Evolutionary conservation across 1,284 basidiomycete genomes (phyloP).

Genomic region (Austroboletus novae-zelandiae): DNA sequence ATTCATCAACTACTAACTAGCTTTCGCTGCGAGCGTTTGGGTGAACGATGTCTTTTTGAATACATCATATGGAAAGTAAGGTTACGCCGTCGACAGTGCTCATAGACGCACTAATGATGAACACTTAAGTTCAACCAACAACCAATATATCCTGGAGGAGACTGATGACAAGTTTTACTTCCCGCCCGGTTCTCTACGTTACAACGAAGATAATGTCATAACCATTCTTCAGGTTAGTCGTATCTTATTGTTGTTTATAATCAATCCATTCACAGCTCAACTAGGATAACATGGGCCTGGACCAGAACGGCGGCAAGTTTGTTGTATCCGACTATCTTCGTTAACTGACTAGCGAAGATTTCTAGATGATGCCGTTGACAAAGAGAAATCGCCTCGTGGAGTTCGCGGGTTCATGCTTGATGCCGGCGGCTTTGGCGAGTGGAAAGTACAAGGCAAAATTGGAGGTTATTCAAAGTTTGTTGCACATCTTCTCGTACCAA

Average conservation of each 20-base stretch:
- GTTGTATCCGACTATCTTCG: background rate
- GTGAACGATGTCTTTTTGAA: slow-evolving; percentile 72
- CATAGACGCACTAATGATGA: slow-evolving; percentile 1
- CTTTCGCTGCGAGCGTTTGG: slow-evolving; percentile 78
- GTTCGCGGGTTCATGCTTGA: slow-evolving; percentile 72
- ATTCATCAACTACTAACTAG: slow-evolving; percentile 23
- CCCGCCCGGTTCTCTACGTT: slow-evolving; percentile 49
- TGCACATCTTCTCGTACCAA: background rate
- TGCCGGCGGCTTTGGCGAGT: slow-evolving; percentile 56
- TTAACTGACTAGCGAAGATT: slow-evolving; percentile 13
- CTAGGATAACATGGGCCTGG: slow-evolving; percentile 78
- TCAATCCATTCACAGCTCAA: slow-evolving; percentile 1
- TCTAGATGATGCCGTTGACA: slow-evolving; percentile 23
- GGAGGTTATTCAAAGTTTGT: slow-evolving; percentile 70
- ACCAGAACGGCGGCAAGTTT: slow-evolving; percentile 53
- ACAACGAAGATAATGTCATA: slow-evolving; percentile 65
- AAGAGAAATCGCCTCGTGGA: slow-evolving; percentile 69
- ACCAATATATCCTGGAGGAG: slow-evolving; percentile 54
- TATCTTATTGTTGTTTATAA: background rate
- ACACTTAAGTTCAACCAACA: slow-evolving; percentile 57
- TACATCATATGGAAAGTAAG: slow-evolving; percentile 70
- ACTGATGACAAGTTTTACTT: slow-evolving; percentile 64
- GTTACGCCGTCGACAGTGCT: slow-evolving; percentile 6
- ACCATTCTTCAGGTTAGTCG: slow-evolving; percentile 64
- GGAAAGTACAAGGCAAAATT: slow-evolving; percentile 82